Base-by-base conservation (phyloP, 805 yeast genomes). In the Candida coquimbonensis region DNA sequence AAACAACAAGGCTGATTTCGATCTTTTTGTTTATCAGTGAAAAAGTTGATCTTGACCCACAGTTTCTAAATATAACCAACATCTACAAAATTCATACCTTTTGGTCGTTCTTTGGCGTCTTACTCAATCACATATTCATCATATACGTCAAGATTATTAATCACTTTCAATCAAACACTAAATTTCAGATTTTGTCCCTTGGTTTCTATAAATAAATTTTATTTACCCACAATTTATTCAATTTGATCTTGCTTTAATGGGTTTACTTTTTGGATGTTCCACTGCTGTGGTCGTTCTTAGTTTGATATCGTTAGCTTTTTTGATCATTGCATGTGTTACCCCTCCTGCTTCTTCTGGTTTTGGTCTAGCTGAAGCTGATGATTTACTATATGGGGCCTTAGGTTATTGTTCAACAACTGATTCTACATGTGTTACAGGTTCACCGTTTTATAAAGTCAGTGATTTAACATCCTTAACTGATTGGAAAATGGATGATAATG, bases 241-340 rank as follows among this genome's bases (percentile, higher is more conserved):
- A 12, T 4, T 29, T 29, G 31, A 29, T 29, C 31, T 29, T 29
- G 31, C 31, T 29, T 32, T 24, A 24, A 25, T 36, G 39, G 36
- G 36, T 19, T 24, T 36, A 1, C 31, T 29, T 4, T 59, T 76
- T 44, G 69, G 75, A 16, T 57, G 69, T 43, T 61, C 70, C 21
- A 59, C 74, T 9, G 52, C 61, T 16, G 63, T 76, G n/a, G 66
- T 75, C 39, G 53, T 75, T 33, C 61, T 79, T 21, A 74, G 74
- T 52, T 57, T 73, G 41, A 68, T 74, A 11, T 69, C 89, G 2
- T 63, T 83, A 54, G 90, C 82, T 13, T 77, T 83, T 49, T 64
- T 84, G 39, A 66, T 85, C 37, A 61, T 85, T 29, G 78, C 83
- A 3, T 70, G 80, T 17, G 68, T 85, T 25, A 73, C 87, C 1